Evolutionary conservation across 495 filamentous ascomycete genomes (phyloP), one percentile per base, ranked within the genome.

Genomic region (Xylaria castorea): DNA sequence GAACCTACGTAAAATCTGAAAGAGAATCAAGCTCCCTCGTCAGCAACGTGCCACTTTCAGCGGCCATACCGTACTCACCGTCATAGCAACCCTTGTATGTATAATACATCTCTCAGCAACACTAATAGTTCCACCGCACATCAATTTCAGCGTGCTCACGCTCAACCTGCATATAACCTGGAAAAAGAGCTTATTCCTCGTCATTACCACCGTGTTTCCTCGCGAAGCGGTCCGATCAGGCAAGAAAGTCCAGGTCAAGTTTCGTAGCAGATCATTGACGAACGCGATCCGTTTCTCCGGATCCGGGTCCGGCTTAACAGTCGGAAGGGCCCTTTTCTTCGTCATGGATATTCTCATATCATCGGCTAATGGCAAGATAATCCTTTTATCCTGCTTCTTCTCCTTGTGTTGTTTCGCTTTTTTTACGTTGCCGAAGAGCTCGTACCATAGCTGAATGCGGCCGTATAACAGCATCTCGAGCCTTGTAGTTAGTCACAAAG

Each of bases 381-480:
- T 30, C 18, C 20, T 22, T 3, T 7, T 20, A 1, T 55, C 46
- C 7, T 36, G 0, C 5, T 20, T 7, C 6, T 8, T 20, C 38
- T 14, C 0, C 46, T 22, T 20, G 3, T 51, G 27, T 5, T 22
- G 11, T 12, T 12, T 5, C 34, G 2, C 30, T 0, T 20, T 38
- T 2, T 27, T 1, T 30, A n/a, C 4, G 30, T 55, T 30, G 32
- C 46, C 46, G 7, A 30, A 51, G 9, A 51, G 34, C 32, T 67
- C 44, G 9, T 67, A 36, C 46, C 46, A 53, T 20, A 34, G 44
- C 4, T 51, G 34, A 0, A 67, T 22, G 20, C 46, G 65, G 46
- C 65, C 65, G 16, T 38, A 55, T 30, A 67, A 7, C 50, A 67
- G 2, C 46, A 46, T 67, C 65, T 46, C 50, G 20, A 67, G 46